phyloP scores from a whole-genome alignment of 352 stramenopile species.

The Globisporangium acanthophoron region DNA sequence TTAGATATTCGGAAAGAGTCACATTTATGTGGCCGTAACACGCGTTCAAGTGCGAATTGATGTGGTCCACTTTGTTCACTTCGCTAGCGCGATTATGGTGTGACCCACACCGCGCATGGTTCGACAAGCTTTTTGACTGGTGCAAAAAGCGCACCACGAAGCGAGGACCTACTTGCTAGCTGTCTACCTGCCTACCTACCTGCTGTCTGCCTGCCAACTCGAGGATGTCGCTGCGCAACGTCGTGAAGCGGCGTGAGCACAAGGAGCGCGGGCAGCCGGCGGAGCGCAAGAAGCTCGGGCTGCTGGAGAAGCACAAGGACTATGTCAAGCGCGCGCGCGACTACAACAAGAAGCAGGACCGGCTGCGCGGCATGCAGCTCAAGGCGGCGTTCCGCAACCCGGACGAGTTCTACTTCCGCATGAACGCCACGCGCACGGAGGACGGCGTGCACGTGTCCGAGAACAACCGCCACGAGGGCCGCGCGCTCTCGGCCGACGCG shows the following conservation, averaged over 20 bases:
- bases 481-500: constrained; percentile 67
- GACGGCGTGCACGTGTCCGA: constrained; percentile 71
- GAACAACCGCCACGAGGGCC: constrained; percentile 55
- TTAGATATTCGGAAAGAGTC: no score
- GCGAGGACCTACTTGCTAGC: no score
- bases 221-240: constrained; percentile 92
- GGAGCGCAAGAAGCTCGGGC: constrained; percentile 87
- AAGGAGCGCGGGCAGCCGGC: constrained; percentile 96
- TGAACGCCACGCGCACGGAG: constrained; percentile 86
- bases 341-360: constrained; percentile 94
- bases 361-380: constrained; percentile 82
- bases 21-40: no score
- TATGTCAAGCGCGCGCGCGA: constrained; percentile 95
- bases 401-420: constrained; percentile 99
- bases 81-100: no score
- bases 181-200: not conserved
- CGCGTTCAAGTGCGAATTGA: no score
- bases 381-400: constrained; percentile 96
- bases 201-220: no score
- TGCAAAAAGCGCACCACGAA: no score
- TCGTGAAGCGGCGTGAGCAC: constrained; percentile 97
- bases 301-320: constrained; percentile 99
- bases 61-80: no score
- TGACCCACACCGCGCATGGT: no score
- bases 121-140: not conserved